Evolutionary conservation across 129 eudicot species (phyloP).

Genomic region (Flaveria trinervia): DNA sequence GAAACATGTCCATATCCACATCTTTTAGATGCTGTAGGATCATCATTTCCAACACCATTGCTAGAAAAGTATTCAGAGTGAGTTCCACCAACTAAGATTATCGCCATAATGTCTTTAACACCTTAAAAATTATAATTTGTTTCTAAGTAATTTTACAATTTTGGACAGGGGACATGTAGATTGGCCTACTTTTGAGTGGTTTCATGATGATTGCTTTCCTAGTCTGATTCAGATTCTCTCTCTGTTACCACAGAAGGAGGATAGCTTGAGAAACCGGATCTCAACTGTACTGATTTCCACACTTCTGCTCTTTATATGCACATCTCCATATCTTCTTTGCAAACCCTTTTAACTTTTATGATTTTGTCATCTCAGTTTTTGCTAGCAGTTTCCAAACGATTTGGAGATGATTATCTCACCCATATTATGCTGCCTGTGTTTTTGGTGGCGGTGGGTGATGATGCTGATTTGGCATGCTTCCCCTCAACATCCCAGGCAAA

Average conservation of each 20-base stretch:
- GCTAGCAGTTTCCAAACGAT: slow-evolving; percentile 62
- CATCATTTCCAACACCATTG: slow-evolving; percentile 56
- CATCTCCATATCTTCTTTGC: not conserved
- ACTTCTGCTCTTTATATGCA: slow-evolving; percentile 9
- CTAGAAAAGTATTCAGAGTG: slow-evolving; percentile 80
- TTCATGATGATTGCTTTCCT: slow-evolving; percentile 90
- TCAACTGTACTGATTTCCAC: slow-evolving; percentile 51
- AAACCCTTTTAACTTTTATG: slow-evolving; percentile 16
- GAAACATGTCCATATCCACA: slow-evolving; percentile 84
- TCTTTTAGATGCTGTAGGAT: slow-evolving; percentile 57
- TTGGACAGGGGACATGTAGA: slow-evolving; percentile 75
- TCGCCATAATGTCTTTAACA: not conserved
- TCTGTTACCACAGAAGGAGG: slow-evolving; percentile 88
- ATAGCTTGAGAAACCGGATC: slow-evolving; percentile 64
- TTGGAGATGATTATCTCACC: slow-evolving; percentile 79
- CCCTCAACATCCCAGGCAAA: slow-evolving; percentile 60
- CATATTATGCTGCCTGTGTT: slow-evolving; percentile 79
- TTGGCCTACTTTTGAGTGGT: slow-evolving; percentile 93
- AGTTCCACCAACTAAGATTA: slow-evolving; percentile 21
- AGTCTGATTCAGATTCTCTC: slow-evolving; percentile 72
- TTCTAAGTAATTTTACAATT: slow-evolving; percentile 20
- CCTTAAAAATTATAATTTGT: not conserved
- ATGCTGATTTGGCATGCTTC: slow-evolving; percentile 65
- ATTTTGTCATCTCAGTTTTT: slow-evolving; percentile 56
- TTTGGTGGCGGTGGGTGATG: slow-evolving; percentile 81